phyloP scores from a whole-genome alignment of 148 eudicot species.

The Silene conica region DNA sequence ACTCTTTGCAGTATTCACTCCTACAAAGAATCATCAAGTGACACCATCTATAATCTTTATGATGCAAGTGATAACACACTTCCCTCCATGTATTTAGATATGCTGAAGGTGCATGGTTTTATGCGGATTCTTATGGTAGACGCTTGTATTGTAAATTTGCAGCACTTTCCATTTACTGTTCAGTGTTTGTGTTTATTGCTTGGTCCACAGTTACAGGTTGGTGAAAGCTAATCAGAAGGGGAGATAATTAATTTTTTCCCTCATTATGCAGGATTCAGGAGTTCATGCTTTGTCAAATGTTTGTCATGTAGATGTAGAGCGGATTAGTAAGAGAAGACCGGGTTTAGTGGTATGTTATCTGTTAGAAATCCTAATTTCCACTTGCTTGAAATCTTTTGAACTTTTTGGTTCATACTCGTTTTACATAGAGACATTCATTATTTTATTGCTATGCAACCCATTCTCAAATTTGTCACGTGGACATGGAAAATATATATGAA shows the following conservation, averaged over 20 bases:
- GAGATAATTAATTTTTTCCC: background rate
- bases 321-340: constrained; percentile 90
- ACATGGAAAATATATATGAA: background rate
- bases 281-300: constrained; percentile 98
- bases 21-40: background rate
- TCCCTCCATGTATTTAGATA: background rate
- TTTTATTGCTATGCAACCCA: too few relatives aligned
- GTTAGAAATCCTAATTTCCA: background rate
- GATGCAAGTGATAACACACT: background rate
- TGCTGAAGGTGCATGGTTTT: background rate
- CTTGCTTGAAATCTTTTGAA: background rate
- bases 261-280: constrained; percentile 74
- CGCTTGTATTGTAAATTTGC: background rate
- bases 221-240: background rate
- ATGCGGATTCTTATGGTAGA: background rate
- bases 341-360: constrained; percentile 72
- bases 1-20: background rate
- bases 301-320: constrained; percentile 93
- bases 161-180: background rate
- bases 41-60: background rate
- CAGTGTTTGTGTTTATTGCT: background rate
- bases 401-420: background rate
- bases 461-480: too few relatives aligned
- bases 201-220: background rate
- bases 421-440: background rate